A percentile compares a stretch with the other conserved stretches of the same genome.
phyloP scores from a whole-genome alignment of 2,329 filamentous ascomycete genomes.

The Periconia macrospinosa region DNA sequence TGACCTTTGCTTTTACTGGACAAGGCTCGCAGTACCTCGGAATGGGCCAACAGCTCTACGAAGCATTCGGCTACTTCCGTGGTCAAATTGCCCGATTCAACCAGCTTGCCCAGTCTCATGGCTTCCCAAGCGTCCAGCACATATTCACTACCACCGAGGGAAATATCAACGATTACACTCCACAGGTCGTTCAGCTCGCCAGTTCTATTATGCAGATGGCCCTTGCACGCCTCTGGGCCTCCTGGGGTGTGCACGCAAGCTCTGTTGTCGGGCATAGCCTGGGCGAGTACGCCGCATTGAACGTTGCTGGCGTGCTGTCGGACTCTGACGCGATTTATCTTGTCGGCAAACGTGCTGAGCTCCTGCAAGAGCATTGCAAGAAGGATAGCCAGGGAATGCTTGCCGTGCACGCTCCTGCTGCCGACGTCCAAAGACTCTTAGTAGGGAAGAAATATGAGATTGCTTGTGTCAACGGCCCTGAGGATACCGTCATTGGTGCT shows the following conservation, averaged over 20 bases:
- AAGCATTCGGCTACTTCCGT: slow-evolving; percentile 23
- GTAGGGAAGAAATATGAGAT: slow-evolving; percentile 9
- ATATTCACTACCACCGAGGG: slow-evolving; percentile 2
- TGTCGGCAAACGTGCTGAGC: slow-evolving; percentile 37
- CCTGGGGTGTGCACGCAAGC: slow-evolving; percentile 11
- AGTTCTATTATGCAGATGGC: slow-evolving; percentile 45
- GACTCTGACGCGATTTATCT: slow-evolving; percentile 37
- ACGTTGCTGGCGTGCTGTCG: slow-evolving; percentile 39
- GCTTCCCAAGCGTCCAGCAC: slow-evolving; percentile 24
- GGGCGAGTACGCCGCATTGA: slow-evolving; percentile 45
- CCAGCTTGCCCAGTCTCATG: slow-evolving; percentile 22
- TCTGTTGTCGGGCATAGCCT: slow-evolving; percentile 31
- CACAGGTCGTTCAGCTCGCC: slow-evolving; percentile 41
- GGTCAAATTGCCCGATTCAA: slow-evolving; percentile 18
- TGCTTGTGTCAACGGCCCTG: slow-evolving; percentile 30
- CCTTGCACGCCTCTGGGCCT: slow-evolving; percentile 10
- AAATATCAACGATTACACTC: neutral
- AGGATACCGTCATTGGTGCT: slow-evolving; percentile 30
- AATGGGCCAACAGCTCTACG: slow-evolving; percentile 11
- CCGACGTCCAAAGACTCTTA: slow-evolving; percentile 6
- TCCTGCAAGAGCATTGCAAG: slow-evolving; percentile 30
- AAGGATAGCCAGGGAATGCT: slow-evolving; percentile 37
- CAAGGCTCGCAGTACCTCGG: slow-evolving; percentile 31
- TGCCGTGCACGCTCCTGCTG: slow-evolving; percentile 15
- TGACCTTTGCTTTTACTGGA: slow-evolving; percentile 36